Percentiles rank a stretch among this genome's conserved stretches.
phyloP scores from a whole-genome alignment of 768 basidiomycete genomes.

The Tephrocybe sp. region DNA sequence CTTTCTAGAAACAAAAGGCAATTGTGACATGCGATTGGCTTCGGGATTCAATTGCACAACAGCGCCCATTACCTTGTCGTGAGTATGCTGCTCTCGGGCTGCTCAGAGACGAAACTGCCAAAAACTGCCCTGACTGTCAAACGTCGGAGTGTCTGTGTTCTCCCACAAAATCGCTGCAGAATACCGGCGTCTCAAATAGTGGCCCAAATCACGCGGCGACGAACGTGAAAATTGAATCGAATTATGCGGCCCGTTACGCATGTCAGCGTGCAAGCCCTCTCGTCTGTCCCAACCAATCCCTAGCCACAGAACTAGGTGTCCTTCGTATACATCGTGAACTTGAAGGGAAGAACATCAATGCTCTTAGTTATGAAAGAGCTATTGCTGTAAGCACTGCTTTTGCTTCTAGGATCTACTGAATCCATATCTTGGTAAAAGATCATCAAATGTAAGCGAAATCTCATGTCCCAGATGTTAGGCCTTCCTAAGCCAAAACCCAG shows the following conservation, averaged over 20 bases:
- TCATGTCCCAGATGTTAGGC: slow-evolving; percentile 3
- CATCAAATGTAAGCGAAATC: slow-evolving; percentile 41
- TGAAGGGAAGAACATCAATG: slow-evolving; percentile 66
- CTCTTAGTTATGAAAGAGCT: slow-evolving; percentile 69
- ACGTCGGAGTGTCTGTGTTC: slow-evolving; percentile 7
- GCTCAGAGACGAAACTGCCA: slow-evolving; percentile 44
- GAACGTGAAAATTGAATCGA: slow-evolving; percentile 17
- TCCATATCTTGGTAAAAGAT: slow-evolving; percentile 26
- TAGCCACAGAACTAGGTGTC: slow-evolving; percentile 56
- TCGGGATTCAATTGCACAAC: slow-evolving; percentile 47
- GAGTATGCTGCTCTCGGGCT: slow-evolving; percentile 56
- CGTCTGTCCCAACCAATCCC: slow-evolving; percentile 62
- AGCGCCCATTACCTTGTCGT: slow-evolving; percentile 45
- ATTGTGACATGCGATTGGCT: slow-evolving; percentile 77
- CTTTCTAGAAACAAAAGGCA: slow-evolving; percentile 55
- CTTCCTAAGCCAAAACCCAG: too few species aligned
- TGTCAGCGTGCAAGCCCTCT: slow-evolving; percentile 66
- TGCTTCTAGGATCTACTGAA: slow-evolving; percentile 14
- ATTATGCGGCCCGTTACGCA: slow-evolving; percentile 47
- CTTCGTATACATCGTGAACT: slow-evolving; percentile 57
- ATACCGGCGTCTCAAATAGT: too few species aligned
- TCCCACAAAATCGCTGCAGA: background rate
- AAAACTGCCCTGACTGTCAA: slow-evolving; percentile 40
- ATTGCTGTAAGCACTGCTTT: slow-evolving; percentile 50
- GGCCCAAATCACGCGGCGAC: slow-evolving; percentile 5